Percentiles rank a stretch among this genome's conserved stretches.
Conservation (phyloP, 2,329 filamentous ascomycete genomes). For the Cordyceps pruinosa region DNA sequence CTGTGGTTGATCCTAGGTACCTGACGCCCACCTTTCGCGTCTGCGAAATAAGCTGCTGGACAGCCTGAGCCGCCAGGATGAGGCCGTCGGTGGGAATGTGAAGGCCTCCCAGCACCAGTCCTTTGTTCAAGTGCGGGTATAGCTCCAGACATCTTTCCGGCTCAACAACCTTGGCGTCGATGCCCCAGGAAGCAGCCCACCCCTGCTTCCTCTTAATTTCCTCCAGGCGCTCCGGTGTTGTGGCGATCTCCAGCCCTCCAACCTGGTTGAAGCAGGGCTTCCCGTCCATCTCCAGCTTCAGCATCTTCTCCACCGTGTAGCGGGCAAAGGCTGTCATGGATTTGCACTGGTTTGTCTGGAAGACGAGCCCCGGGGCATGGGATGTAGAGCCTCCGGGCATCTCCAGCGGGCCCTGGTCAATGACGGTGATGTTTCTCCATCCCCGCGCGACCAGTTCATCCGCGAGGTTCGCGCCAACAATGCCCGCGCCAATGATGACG, state of each 20-base stretch:
- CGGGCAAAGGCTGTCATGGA: slow-evolving; percentile 52
- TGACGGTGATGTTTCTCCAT: slow-evolving; percentile 57
- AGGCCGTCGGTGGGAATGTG: slow-evolving; percentile 56
- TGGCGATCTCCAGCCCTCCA: slow-evolving; percentile 56
- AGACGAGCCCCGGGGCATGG: slow-evolving; percentile 57
- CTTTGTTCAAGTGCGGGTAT: slow-evolving; percentile 48
- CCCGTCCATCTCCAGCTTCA: slow-evolving; percentile 36
- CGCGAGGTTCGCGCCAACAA: slow-evolving; percentile 57
- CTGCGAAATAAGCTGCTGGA: slow-evolving; percentile 52
- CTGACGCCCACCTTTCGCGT: slow-evolving; percentile 51
- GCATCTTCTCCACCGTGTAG: slow-evolving; percentile 56
- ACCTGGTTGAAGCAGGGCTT: slow-evolving; percentile 53
- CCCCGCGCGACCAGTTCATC: slow-evolving; percentile 56
- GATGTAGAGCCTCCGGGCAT: slow-evolving; percentile 61
- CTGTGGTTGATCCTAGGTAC: slow-evolving; percentile 49
- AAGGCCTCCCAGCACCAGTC: slow-evolving; percentile 50
- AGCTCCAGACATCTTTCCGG: slow-evolving; percentile 44
- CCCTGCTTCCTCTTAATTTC: slow-evolving; percentile 58
- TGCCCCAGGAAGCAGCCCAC: slow-evolving; percentile 54
- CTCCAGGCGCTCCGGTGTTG: slow-evolving; percentile 49
- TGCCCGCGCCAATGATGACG: slow-evolving; percentile 57
- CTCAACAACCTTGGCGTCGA: slow-evolving; percentile 46
- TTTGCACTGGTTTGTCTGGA: slow-evolving; percentile 53
- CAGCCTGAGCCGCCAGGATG: slow-evolving; percentile 53
- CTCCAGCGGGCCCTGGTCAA: slow-evolving; percentile 55